Percentiles rank a stretch among this genome's conserved stretches.
These are phyloP conservation scores for Verticillium isaacii DNA, from an alignment of 2,329 filamentous ascomycete species.

Conservation along the genomic window DNA sequence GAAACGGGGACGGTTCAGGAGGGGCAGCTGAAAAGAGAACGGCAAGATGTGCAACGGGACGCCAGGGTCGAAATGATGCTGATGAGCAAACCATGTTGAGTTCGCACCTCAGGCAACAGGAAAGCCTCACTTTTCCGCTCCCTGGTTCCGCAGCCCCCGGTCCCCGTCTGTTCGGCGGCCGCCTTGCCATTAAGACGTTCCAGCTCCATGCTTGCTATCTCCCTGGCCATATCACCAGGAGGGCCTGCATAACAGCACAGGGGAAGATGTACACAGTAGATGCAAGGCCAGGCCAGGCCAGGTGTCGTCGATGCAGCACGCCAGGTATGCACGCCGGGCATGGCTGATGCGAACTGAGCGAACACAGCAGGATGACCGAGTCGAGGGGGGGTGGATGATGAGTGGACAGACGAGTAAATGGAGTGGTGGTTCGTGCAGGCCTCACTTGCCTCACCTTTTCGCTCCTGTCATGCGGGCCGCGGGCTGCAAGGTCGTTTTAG, in stretches of 20 bases:
- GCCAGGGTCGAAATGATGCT: neutral
- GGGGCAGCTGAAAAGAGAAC: neutral
- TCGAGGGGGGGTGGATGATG: neutral
- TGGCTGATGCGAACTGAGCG: neutral
- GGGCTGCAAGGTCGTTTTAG: neutral
- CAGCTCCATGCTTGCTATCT: neutral
- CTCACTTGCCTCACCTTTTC: neutral
- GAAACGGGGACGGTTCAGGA: neutral
- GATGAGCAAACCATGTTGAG: neutral
- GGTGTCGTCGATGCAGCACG: neutral
- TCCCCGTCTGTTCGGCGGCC: neutral
- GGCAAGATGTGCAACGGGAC: neutral
- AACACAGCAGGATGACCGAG: neutral
- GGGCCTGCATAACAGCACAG: neutral
- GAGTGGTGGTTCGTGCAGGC: neutral
- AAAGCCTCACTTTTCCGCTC: neutral
- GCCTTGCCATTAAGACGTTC: neutral
- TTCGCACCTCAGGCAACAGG: neutral
- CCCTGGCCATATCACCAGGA: neutral
- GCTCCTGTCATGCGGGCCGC: neutral
- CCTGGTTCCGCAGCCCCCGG: neutral
- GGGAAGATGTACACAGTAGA: neutral
- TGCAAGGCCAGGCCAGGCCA: neutral
- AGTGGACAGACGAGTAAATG: neutral
- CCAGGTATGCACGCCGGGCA: neutral